These are phyloP conservation scores for Parafenestella ontariensis DNA, from an alignment of 2,329 filamentous ascomycete species.

Conservation along the genomic window DNA sequence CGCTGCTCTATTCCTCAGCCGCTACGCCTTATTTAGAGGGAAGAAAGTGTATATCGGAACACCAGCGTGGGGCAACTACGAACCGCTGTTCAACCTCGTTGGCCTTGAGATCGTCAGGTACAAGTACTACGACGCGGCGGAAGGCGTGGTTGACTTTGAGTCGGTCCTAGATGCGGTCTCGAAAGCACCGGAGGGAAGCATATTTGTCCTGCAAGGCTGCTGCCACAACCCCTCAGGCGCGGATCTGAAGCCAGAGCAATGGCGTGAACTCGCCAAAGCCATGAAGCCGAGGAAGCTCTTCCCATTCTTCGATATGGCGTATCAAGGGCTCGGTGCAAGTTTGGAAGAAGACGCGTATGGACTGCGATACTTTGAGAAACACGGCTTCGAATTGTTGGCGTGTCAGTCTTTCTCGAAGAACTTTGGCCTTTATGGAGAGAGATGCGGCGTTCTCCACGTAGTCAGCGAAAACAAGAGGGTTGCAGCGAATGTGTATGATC, in stretches of 20 bases:
- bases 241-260: slow-evolving; percentile 43
- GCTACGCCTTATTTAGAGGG: slow-evolving; percentile 20
- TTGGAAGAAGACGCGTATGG: slow-evolving; percentile 45
- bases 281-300: slow-evolving; percentile 33
- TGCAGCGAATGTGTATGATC: slow-evolving; percentile 31
- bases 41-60: slow-evolving; percentile 41
- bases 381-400: slow-evolving; percentile 40
- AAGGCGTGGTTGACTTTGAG: slow-evolving; percentile 34
- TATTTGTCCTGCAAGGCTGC: slow-evolving; percentile 49
- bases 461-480: slow-evolving; percentile 19
- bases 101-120: slow-evolving; percentile 41
- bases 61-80: slow-evolving; percentile 48
- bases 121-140: slow-evolving; percentile 36
- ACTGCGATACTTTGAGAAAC: slow-evolving; percentile 32
- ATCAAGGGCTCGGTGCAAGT: slow-evolving; percentile 47
- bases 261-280: slow-evolving; percentile 32
- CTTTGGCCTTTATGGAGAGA: slow-evolving; percentile 49
- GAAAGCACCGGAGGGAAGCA: slow-evolving; percentile 36
- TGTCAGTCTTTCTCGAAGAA: slow-evolving; percentile 53
- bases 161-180: slow-evolving; percentile 27
- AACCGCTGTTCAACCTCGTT: slow-evolving; percentile 40
- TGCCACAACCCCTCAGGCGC: slow-evolving; percentile 50
- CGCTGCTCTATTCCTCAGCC: slow-evolving; percentile 41
- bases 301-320: slow-evolving; percentile 48
- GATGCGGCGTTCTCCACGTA: slow-evolving; percentile 43